Conservation (phyloP, 176 grass and related monocot species). For the Oryza nivara region DNA sequence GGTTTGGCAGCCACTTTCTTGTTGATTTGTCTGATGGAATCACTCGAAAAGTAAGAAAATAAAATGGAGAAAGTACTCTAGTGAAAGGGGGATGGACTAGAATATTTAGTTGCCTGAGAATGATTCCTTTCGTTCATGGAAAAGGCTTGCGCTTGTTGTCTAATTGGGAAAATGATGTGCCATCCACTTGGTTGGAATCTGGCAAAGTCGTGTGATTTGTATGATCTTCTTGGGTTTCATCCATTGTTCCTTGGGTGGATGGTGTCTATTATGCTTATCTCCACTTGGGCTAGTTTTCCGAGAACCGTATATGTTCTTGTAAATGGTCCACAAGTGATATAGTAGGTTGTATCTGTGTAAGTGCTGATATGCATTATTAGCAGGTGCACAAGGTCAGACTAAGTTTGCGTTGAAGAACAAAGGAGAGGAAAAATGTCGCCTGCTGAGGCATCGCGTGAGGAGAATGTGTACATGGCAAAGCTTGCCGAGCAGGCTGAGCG, state of each 20-base stretch:
- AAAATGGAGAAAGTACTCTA: background rate
- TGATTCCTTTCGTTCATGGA: background rate
- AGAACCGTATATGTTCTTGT: conserved; percentile 6
- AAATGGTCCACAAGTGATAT: background rate
- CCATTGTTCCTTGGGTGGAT: background rate
- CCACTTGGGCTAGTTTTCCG: background rate
- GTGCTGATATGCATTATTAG: background rate
- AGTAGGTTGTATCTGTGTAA: background rate
- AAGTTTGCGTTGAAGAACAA: background rate
- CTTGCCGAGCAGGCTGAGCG: conserved; percentile 65
- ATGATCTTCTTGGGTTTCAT: background rate
- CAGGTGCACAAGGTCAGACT: conserved; percentile 16
- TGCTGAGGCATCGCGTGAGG: conserved; percentile 52
- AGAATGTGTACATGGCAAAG: conserved; percentile 69
- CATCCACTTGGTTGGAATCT: background rate
- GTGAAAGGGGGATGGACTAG: background rate
- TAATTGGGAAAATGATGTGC: background rate
- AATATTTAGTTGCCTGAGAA: background rate
- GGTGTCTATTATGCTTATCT: background rate
- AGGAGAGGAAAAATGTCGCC: conserved; percentile 32
- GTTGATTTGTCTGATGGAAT: background rate
- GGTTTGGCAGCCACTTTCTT: conserved; percentile 9
- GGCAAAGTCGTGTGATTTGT: background rate
- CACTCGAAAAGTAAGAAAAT: background rate
- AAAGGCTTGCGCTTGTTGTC: background rate